Percentiles rank a stretch among this genome's conserved stretches.
Evolutionary conservation across 371 early-diverging fungal genomes (phyloP).

Genomic region (Apophysomyces variabilis): DNA sequence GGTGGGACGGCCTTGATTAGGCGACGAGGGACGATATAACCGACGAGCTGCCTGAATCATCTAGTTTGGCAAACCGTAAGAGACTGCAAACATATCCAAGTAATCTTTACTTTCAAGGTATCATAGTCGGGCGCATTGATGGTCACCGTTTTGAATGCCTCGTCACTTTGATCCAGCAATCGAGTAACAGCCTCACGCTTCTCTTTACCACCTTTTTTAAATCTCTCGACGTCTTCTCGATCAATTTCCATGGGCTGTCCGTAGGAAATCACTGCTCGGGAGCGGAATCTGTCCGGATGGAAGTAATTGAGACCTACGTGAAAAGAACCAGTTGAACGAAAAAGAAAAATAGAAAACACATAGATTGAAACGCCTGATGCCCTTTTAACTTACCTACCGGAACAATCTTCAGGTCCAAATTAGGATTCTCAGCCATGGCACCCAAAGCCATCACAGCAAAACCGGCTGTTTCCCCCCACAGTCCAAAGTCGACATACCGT

Average conservation of each 20-base stretch:
- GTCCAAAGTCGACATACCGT: neutral
- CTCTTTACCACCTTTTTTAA: constrained; percentile 78
- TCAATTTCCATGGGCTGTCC: constrained; percentile 87
- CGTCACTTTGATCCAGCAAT: constrained; percentile 77
- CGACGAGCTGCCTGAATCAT: constrained; percentile 92
- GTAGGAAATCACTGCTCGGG: constrained; percentile 95
- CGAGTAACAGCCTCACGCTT: constrained; percentile 82
- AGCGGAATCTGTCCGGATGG: constrained; percentile 94
- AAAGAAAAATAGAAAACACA: neutral
- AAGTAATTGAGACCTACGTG: constrained; percentile 87
- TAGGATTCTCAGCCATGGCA: constrained; percentile 79
- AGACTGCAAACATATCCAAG: neutral
- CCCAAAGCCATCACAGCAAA: constrained; percentile 78
- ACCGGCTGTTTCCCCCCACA: constrained; percentile 36
- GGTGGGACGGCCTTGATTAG: constrained; percentile 63
- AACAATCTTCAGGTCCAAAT: constrained; percentile 81
- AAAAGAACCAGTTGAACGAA: neutral
- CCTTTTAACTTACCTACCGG: constrained; percentile 59
- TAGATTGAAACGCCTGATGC: neutral
- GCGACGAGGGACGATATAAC: constrained; percentile 73
- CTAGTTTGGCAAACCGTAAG: constrained; percentile 28
- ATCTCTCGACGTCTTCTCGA: constrained; percentile 76
- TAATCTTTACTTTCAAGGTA: constrained; percentile 73
- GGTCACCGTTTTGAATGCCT: constrained; percentile 84
- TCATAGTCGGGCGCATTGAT: constrained; percentile 94